Evolutionary conservation across 2,329 filamentous ascomycete genomes (phyloP), one percentile per base, ranked within the genome.

Genomic region (Sclerotiophoma versabilis): DNA sequence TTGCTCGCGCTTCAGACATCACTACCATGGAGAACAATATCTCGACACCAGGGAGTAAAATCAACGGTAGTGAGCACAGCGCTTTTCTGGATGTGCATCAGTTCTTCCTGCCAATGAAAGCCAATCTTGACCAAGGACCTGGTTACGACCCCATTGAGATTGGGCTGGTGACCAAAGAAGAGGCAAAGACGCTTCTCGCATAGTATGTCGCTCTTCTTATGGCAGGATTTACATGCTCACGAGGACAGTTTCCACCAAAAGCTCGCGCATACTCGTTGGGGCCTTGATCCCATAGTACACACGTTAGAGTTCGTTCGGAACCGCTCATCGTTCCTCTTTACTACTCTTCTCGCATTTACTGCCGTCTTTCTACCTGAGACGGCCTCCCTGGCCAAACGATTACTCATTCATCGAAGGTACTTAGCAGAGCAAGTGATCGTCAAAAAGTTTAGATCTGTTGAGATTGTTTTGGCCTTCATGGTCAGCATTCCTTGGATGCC

Each of bases 401-500:
- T 91, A 1, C 85, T 86, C 0, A 81, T 84, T 46, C 88, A 91
- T 60, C 83, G 83, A 58, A 86, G 84, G 57, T 78, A 78, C 20
- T 80, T 91, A 3, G 87, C 86, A 0, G 82, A 86, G 22, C 80
- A 83, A 23, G 81, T 91, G 36, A 85, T 88, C 43, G 75, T 80
- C 0, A 81, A 83, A 38, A 83, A 87, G 2, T 83, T 86, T 64
- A 83, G 87, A 50, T 91, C 88, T 0, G 87, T 90, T 5, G 88
- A 91, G 68, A 90, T 91, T 50, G 85, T 91, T 0, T 76, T 91
- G 1, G 88, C 86, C 0, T 91, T 91, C 66, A 88, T 91, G 84
- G 82, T 90, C 26, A 90, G 90, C 57, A 83, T 91, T 6, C 88
- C 88, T 0, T 91, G 88, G 88, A 90, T 91, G 82, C 84, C 84